Evolutionary conservation across 192 early-diverging fungal genomes (phyloP), one percentile per base, ranked within the genome.

Genomic region (Linderina pennispora): DNA sequence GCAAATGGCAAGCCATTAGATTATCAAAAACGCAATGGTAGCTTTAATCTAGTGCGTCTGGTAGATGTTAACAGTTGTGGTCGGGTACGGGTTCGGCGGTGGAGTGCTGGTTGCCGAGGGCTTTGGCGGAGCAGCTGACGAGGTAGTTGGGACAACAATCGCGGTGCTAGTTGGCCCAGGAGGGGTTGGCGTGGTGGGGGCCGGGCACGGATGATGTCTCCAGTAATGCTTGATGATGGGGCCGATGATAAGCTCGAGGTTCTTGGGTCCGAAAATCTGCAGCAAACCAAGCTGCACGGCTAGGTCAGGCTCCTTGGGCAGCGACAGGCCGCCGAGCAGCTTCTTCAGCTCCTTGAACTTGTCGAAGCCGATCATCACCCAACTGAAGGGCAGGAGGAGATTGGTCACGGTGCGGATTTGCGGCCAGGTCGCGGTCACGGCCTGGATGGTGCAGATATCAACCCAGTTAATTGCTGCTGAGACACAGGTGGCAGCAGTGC

Each of bases 201-300:
- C 11, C 5, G 37, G 25, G 35, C 54, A 56, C 5, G 54, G 54
- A 24, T 56, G 45, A 1, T 0, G 0, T 15, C 9, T 17, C 46
- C 45, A 57, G 55, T 49, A 49, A 4, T 4, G 9, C 7, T 42
- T 35, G 6, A 48, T 6, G 21, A 44, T 43, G 28, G 21, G 8
- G 3, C 46, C 55, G 25, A 49, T 37, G 40, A 20, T 20, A 0
- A 41, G n/a, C 2, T 49, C 46, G 22, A 57, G 48, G 13, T 36
- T 4, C 1, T 36, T 24, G 9, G 33, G 18, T 1, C 54, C 54
- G 23, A 41, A 18, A 43, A 56, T 56, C 7, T 36, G 10, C 5
- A 56, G 28, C 28, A 31, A 11, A 31, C 28, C 15, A 4, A 56
- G 40, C 16, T 31, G 13, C 26, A 8, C 8, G 16, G 36, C 39